These are phyloP conservation scores for Teratosphaeria viscida DNA, from an alignment of 2,329 filamentous ascomycete species.

Conservation along the genomic window DNA sequence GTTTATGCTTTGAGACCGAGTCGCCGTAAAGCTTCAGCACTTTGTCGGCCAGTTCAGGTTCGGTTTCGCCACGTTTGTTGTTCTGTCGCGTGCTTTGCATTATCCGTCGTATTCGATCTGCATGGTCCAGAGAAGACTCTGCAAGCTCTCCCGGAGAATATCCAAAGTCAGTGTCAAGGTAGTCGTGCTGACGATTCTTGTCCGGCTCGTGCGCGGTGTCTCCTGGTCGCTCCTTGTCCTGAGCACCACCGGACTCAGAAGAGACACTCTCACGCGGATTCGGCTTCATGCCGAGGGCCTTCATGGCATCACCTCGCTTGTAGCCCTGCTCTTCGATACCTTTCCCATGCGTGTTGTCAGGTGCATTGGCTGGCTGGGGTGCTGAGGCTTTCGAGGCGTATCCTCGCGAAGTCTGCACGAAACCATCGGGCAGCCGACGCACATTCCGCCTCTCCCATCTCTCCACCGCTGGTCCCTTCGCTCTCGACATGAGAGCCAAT, in stretches of 20 bases:
- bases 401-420: slow-evolving; percentile 16
- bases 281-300: neutral
- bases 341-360: neutral
- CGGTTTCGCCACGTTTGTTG: neutral
- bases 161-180: neutral
- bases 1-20: slow-evolving; percentile 13
- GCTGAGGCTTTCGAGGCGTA: slow-evolving; percentile 14
- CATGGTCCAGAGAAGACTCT: neutral
- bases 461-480: slow-evolving; percentile 12
- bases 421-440: slow-evolving; percentile 14
- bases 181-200: neutral
- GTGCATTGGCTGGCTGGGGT: neutral
- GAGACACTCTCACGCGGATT: too few relatives aligned
- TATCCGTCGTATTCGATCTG: slow-evolving; percentile 2
- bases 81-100: neutral
- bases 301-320: neutral
- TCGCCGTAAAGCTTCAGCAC: slow-evolving; percentile 30
- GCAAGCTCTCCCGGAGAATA: slow-evolving; percentile 8
- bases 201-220: slow-evolving; percentile 3
- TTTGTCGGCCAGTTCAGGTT: neutral
- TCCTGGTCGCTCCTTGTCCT: slow-evolving; percentile 2
- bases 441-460: slow-evolving; percentile 19
- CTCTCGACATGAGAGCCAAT: slow-evolving; percentile 26
- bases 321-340: neutral
- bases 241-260: neutral